Percentiles rank a stretch among this genome's conserved stretches.
These are phyloP conservation scores for Mycena haematopus DNA, from an alignment of 768 basidiomycete genomes.

Conservation along the genomic window DNA sequence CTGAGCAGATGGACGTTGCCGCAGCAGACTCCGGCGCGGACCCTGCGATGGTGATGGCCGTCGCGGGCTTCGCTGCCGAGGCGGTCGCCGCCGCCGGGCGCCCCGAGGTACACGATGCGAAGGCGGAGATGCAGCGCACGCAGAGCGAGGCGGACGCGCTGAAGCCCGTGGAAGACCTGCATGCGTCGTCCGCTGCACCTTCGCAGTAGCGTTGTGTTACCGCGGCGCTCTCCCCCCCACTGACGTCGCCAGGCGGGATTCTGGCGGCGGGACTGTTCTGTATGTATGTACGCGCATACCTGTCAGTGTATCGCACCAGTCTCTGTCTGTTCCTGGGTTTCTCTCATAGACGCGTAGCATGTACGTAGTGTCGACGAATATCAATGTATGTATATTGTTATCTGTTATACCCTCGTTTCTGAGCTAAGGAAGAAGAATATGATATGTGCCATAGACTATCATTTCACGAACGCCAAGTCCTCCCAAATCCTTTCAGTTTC, in stretches of 20 bases:
- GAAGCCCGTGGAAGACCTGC: conserved; percentile 28
- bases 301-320: conserved; percentile 1
- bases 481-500: too few species aligned
- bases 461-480: too few species aligned
- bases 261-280: not conserved
- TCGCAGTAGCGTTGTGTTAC: not conserved
- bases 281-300: not conserved
- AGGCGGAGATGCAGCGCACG: conserved; percentile 37
- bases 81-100: conserved; percentile 11
- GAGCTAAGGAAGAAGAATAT: not conserved
- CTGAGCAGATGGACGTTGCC: conserved; percentile 58
- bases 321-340: conserved; percentile 7
- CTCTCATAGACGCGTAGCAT: conserved; percentile 17
- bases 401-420: conserved; percentile 10
- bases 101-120: conserved; percentile 21
- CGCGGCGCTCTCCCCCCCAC: not conserved
- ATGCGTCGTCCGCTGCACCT: not conserved
- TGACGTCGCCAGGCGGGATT: conserved; percentile 7
- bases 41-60: conserved; percentile 5
- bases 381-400: conserved; percentile 22
- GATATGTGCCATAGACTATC: not conserved
- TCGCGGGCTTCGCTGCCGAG: conserved; percentile 15
- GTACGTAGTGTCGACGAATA: conserved; percentile 23
- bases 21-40: conserved; percentile 44
- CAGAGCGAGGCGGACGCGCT: conserved; percentile 52